Evolutionary conservation across 2,329 filamentous ascomycete species (phyloP), one percentile per base, ranked within the genome.

Genomic region (Parafenestella ontariensis): DNA sequence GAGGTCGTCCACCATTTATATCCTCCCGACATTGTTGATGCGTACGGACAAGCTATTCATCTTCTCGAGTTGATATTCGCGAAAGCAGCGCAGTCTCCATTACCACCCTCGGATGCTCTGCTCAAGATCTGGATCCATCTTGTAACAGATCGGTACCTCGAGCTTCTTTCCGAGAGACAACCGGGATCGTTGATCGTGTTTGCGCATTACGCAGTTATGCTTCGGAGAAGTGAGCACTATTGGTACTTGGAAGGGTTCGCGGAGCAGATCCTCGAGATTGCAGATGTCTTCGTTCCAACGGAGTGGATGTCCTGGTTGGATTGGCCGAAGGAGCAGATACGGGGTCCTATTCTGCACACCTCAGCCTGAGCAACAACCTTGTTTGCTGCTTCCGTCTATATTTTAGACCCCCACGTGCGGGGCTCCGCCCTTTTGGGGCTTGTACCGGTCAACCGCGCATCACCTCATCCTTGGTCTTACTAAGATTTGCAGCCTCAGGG

Each of bases 351-450:
- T 9, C 18, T 43, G 3, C 23, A 31, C 5, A 46, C 36, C 2
- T 48, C 56, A 24, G 46, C 40, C 17, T 61, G 59, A 46, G 46
- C 15, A 20, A 18, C 5, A 15, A 76, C 77, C 33, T 73, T 81
- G 34, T 80, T 81, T 59, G 79, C 79, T 3, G 79, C 79, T 1
- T 77, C 77, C 4, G 70, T 82, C 41, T 81, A 81, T 69, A 81
- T 81, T 77, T 77, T 76, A 5, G 29, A 31, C 5, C 29, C 13
- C 8, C 3, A 7, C 21, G 28, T 45, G 42, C 42, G 42, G 42
- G 42, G 42, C 34, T 45, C 42, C 34, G 42, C 42, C 28, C 42
- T 45, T 33, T 18, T n/a, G n/a, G n/a, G n/a, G n/a, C n/a, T n/a
- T n/a, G n/a, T n/a, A n/a, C n/a, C 15, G 18, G 20, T 10, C 6